Evolutionary conservation across 352 stramenopile species (phyloP).

Genomic region (Pythium sukuiense): DNA sequence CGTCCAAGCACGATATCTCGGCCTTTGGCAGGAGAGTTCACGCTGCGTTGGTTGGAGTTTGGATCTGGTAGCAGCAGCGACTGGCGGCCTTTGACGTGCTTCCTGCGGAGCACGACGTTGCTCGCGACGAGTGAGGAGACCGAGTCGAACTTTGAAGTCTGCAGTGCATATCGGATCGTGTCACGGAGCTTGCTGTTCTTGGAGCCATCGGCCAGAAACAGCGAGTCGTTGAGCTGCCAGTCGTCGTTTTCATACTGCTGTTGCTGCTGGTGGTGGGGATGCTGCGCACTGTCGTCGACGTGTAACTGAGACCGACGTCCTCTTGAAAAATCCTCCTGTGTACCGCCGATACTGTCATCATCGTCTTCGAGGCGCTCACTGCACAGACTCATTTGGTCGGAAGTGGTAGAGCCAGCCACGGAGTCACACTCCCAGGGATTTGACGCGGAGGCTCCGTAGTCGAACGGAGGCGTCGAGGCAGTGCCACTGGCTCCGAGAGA

Average conservation of each 20-base stretch:
- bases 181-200: conserved; percentile 86
- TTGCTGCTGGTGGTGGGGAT: neutral
- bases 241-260: conserved; percentile 30
- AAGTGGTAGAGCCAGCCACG: conserved; percentile 34
- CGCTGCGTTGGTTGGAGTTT: conserved; percentile 13
- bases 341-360: conserved; percentile 17
- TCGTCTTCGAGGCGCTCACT: conserved; percentile 45
- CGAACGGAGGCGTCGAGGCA: conserved; percentile 26
- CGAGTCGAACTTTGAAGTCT: conserved; percentile 90
- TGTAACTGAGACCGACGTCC: conserved; percentile 19
- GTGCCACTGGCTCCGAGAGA: conserved; percentile 13
- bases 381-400: conserved; percentile 38
- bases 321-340: conserved; percentile 18
- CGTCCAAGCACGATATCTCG: conserved; percentile 70
- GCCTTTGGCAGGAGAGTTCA: conserved; percentile 13
- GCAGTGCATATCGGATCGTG: conserved; percentile 74
- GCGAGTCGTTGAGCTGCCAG: conserved; percentile 70
- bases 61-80: neutral
- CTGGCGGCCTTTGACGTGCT: conserved; percentile 32
- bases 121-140: conserved; percentile 85
- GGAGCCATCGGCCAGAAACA: conserved; percentile 88
- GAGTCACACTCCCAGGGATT: conserved; percentile 72
- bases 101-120: conserved; percentile 66
- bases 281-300: neutral
- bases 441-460: conserved; percentile 30